Percentiles rank a stretch among this genome's conserved stretches.
These are phyloP conservation scores for Withania somnifera DNA, from an alignment of 305 asterid species.

Conservation along the genomic window DNA sequence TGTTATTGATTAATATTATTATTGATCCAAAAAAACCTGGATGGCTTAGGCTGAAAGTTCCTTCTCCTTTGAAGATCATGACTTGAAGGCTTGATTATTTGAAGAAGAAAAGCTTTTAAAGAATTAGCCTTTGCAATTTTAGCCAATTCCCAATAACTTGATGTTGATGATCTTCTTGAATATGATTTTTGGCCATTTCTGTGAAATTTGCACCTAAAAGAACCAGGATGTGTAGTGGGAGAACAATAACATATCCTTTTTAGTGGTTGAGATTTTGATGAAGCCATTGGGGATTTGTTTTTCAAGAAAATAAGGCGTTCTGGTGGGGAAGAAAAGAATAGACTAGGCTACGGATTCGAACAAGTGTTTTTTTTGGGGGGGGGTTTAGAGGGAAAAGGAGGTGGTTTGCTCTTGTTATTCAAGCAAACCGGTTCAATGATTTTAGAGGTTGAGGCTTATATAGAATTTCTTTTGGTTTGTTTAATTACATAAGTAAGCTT, in stretches of 20 bases:
- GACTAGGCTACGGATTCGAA: no score
- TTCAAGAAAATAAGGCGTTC: not conserved
- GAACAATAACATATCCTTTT: constrained; percentile 25
- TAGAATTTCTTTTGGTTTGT: not conserved
- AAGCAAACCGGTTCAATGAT: not conserved
- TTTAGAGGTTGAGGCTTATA: not conserved
- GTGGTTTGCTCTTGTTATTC: not conserved
- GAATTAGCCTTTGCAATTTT: not conserved
- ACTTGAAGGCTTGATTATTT: constrained; percentile 24
- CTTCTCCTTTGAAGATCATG: constrained; percentile 23
- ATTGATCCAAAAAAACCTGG: constrained; percentile 13
- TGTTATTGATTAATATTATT: not conserved
- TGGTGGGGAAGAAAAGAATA: no score
- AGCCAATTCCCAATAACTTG: constrained; percentile 11
- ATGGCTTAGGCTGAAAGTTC: constrained; percentile 26
- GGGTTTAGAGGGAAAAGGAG: not conserved
- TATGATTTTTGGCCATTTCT: constrained; percentile 8
- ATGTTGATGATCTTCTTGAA: constrained; percentile 1
- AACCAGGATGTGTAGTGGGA: constrained; percentile 38
- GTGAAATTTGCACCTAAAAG: constrained; percentile 32
- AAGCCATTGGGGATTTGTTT: not conserved
- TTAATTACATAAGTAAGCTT: not conserved
- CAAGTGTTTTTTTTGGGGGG: no score
- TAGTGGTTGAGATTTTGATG: constrained; percentile 6
- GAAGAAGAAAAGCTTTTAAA: constrained; percentile 17